Conservation (phyloP, 495 filamentous ascomycete genomes). For the Hypomontagnella submonticulosa region DNA sequence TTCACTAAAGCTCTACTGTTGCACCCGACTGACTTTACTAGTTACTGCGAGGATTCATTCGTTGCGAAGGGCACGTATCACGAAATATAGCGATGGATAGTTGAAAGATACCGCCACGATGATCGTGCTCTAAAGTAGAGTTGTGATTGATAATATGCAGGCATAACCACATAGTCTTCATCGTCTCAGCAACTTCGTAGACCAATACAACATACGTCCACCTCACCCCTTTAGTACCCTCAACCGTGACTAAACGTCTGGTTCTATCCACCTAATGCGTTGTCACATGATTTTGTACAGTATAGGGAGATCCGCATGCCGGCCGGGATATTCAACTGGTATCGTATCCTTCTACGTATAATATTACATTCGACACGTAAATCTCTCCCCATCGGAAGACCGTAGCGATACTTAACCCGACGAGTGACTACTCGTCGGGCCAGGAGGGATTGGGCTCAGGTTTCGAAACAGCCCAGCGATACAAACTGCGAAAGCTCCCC, state of each 20-base stretch:
- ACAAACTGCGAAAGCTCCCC: slow-evolving; percentile 57
- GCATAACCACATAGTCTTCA: background rate
- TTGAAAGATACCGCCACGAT: background rate
- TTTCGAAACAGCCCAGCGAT: slow-evolving; percentile 54
- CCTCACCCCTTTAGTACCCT: slow-evolving; percentile 4
- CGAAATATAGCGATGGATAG: background rate
- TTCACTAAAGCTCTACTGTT: too few species aligned
- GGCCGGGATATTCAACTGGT: slow-evolving; percentile 4
- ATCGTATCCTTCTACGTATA: slow-evolving; percentile 30
- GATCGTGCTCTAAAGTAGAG: slow-evolving; percentile 30
- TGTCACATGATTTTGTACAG: slow-evolving; percentile 17
- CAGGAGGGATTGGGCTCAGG: slow-evolving; percentile 43
- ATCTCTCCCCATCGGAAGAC: background rate
- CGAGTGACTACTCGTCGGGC: slow-evolving; percentile 28
- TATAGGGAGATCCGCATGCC: slow-evolving; percentile 14
- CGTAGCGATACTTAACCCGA: background rate
- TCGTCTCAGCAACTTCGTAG: background rate
- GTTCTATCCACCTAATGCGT: slow-evolving; percentile 16
- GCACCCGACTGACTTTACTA: too few species aligned
- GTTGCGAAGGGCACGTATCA: too few species aligned
- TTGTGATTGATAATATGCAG: slow-evolving; percentile 31
- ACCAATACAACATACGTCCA: slow-evolving; percentile 1
- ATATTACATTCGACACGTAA: slow-evolving; percentile 26
- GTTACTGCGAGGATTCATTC: too few species aligned
- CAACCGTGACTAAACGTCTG: background rate